Evolutionary conservation across 192 early-diverging fungal genomes (phyloP).

Genomic region (Lobosporangium transversale): DNA sequence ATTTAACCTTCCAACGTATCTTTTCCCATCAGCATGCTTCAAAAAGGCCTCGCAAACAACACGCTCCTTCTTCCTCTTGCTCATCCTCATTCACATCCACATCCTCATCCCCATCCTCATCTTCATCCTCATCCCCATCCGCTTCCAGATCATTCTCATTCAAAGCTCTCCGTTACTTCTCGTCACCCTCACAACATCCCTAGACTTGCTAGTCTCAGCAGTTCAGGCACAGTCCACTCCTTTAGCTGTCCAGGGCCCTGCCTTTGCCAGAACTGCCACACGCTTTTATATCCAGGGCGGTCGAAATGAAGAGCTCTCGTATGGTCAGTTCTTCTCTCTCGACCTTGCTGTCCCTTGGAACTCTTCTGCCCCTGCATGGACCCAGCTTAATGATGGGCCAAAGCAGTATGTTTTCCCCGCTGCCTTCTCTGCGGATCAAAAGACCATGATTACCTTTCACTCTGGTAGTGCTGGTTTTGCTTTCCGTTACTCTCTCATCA

Average conservation of each 20-base stretch:
- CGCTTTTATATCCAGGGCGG: conserved; percentile 29
- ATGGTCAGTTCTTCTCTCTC: conserved; percentile 31
- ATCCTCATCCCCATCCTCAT: neutral
- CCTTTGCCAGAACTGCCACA: conserved; percentile 22
- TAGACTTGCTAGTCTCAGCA: neutral
- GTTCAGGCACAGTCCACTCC: neutral
- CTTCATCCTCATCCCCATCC: neutral
- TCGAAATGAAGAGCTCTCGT: neutral
- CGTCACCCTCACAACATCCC: neutral
- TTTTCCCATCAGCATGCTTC: too few species aligned
- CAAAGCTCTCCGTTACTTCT: neutral
- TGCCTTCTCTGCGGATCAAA: conserved; percentile 26
- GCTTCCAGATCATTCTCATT: neutral
- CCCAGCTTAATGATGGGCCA: conserved; percentile 17
- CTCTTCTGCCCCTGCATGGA: conserved; percentile 15
- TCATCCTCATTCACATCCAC: neutral
- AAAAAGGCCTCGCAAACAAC: neutral
- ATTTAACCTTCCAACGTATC: too few species aligned
- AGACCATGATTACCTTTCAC: conserved; percentile 35
- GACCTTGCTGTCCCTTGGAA: conserved; percentile 29
- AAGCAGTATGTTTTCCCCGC: conserved; percentile 19
- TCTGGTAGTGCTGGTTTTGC: neutral
- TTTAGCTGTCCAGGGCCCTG: conserved; percentile 9
- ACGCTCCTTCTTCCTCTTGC: neutral
- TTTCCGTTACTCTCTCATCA: conserved; percentile 13